Percentiles rank a stretch among this genome's conserved stretches.
These are phyloP conservation scores for Collybia mongolica DNA, from an alignment of 768 basidiomycete species.

Conservation along the genomic window DNA sequence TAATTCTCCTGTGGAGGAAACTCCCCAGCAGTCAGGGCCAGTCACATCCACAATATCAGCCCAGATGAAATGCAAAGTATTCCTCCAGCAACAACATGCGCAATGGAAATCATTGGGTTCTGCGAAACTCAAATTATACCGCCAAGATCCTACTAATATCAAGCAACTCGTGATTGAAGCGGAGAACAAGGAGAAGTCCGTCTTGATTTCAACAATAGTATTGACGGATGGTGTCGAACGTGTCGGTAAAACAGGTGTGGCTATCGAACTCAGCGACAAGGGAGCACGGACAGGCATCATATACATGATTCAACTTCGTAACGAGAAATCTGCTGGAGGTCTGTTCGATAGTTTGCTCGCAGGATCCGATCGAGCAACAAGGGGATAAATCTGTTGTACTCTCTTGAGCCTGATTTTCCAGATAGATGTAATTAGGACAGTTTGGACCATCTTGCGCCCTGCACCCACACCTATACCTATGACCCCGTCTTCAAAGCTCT, in stretches of 20 bases:
- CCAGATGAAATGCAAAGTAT: slow-evolving; percentile 98
- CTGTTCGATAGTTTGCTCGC: slow-evolving; percentile 85
- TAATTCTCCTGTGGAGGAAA: slow-evolving; percentile 69
- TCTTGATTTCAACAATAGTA: slow-evolving; percentile 94
- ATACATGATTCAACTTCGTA: slow-evolving; percentile 96
- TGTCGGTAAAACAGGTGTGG: slow-evolving; percentile 98
- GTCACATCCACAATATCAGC: slow-evolving; percentile 77
- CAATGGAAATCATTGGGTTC: slow-evolving; percentile 96
- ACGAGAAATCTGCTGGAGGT: slow-evolving; percentile 81
- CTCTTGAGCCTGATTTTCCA: slow-evolving; percentile 2
- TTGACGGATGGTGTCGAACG: slow-evolving; percentile 95
- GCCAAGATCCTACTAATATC: slow-evolving; percentile 79
- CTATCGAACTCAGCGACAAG: slow-evolving; percentile 90
- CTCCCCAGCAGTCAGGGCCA: slow-evolving; percentile 55
- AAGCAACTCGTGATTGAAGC: slow-evolving; percentile 97
- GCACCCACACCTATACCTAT: slow-evolving; percentile 6
- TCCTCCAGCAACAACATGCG: slow-evolving; percentile 92
- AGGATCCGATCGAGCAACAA: slow-evolving; percentile 69
- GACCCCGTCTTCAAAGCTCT: slow-evolving; percentile 8
- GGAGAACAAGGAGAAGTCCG: slow-evolving; percentile 69
- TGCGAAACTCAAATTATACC: slow-evolving; percentile 85
- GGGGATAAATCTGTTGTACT: slow-evolving; percentile 8
- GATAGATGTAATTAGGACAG: slow-evolving; percentile 12
- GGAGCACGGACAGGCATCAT: slow-evolving; percentile 92
- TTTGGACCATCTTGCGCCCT: slow-evolving; percentile 8